These are phyloP conservation scores for Rutstroemia sp. DNA, from an alignment of 2,329 filamentous ascomycete species.

Conservation along the genomic window DNA sequence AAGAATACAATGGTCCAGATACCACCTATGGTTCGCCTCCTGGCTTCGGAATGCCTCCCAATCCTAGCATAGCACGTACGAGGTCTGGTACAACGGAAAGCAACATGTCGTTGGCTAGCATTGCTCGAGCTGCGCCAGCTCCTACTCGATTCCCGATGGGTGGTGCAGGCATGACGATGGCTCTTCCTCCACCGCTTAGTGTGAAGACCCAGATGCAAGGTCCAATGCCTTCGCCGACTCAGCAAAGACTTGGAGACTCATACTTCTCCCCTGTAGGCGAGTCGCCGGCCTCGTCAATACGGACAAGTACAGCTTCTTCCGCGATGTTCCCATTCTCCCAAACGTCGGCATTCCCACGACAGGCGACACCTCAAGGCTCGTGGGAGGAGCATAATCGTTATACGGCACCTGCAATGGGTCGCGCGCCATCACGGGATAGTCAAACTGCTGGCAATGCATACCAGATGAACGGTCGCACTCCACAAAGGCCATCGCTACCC, in stretches of 20 bases:
- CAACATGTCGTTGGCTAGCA: constrained; percentile 47
- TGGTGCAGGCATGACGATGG: constrained; percentile 34
- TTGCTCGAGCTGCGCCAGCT: constrained; percentile 44
- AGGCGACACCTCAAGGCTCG: constrained; percentile 57
- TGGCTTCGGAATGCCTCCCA: constrained; percentile 24
- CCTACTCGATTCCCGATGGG: constrained; percentile 61
- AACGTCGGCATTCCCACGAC: constrained; percentile 74
- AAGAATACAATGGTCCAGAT: constrained; percentile 35
- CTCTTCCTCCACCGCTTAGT: constrained; percentile 50
- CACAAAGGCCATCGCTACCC: constrained; percentile 73
- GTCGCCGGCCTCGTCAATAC: constrained; percentile 60
- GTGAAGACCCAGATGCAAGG: constrained; percentile 51
- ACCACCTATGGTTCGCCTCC: constrained; percentile 22
- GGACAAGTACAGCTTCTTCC: constrained; percentile 41
- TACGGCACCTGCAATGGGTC: constrained; percentile 79
- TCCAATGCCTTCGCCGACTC: constrained; percentile 31
- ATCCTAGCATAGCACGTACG: constrained; percentile 53
- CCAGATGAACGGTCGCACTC: constrained; percentile 53
- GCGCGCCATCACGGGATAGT: constrained; percentile 72
- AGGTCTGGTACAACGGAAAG: constrained; percentile 72
- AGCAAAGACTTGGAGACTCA: constrained; percentile 48
- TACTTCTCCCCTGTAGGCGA: constrained; percentile 90
- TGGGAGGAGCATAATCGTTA: constrained; percentile 75
- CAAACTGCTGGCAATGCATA: constrained; percentile 52
- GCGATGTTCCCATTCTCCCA: constrained; percentile 44